Evolutionary conservation across 371 early-diverging fungal genomes (phyloP).

Genomic region (Apophysomyces ossiformis): DNA sequence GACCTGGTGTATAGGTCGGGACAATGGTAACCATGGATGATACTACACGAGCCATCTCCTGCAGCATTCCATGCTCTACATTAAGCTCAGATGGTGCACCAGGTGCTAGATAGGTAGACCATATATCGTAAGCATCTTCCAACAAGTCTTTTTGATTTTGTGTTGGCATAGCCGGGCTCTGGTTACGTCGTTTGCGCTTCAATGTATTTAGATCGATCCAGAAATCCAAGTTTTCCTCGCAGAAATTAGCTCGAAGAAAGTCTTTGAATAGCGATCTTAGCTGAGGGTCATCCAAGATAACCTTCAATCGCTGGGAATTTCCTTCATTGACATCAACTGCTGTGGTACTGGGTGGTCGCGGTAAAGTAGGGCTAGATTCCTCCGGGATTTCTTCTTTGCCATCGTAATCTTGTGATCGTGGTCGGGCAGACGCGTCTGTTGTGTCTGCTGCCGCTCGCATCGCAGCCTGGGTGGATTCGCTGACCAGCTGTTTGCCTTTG

Average conservation of each 20-base stretch:
- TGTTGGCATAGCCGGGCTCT: slow-evolving; percentile 40
- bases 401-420: not conserved
- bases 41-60: slow-evolving; percentile 54
- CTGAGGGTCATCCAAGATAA: slow-evolving; percentile 63
- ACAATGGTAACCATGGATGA: slow-evolving; percentile 47
- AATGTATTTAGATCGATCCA: slow-evolving; percentile 62
- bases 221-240: slow-evolving; percentile 76
- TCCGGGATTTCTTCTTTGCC: not conserved
- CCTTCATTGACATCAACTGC: slow-evolving; percentile 24
- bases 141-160: slow-evolving; percentile 48
- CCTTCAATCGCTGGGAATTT: slow-evolving; percentile 43
- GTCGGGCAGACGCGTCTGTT: not conserved
- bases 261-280: slow-evolving; percentile 68
- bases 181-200: slow-evolving; percentile 39
- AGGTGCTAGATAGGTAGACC: slow-evolving; percentile 64
- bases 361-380: not conserved
- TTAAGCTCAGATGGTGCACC: slow-evolving; percentile 64
- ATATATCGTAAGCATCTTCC: slow-evolving; percentile 65
- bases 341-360: slow-evolving; percentile 3
- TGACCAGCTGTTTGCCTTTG: slow-evolving; percentile 31
- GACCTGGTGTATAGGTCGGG: slow-evolving; percentile 40
- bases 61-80: slow-evolving; percentile 54
- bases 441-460: not conserved
- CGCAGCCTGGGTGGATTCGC: slow-evolving; percentile 11
- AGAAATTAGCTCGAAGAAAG: slow-evolving; percentile 68